These are phyloP conservation scores for Pythium sp. DNA, from an alignment of 352 stramenopile genomes.

Conservation along the genomic window DNA sequence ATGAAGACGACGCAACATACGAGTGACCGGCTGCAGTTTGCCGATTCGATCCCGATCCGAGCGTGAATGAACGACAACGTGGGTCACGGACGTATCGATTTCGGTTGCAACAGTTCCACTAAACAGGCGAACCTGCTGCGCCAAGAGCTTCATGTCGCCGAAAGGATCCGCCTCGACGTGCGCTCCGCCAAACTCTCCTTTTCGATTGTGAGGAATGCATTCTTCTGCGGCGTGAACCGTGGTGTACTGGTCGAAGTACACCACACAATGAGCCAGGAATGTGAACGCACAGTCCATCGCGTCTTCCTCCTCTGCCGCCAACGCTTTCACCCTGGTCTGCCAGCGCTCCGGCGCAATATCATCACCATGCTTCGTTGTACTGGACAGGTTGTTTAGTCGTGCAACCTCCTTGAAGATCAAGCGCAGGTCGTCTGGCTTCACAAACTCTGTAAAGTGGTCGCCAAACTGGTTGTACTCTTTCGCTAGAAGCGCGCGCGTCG, in stretches of 20 bases:
- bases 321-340: constrained; percentile 38
- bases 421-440: constrained; percentile 44
- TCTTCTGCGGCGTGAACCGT: constrained; percentile 13
- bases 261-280: constrained; percentile 72
- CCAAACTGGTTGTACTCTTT: constrained; percentile 74
- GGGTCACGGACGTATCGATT: constrained; percentile 54
- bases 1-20: constrained; percentile 38
- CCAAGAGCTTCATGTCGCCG: constrained; percentile 44
- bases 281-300: constrained; percentile 65
- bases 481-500: constrained; percentile 44
- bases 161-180: constrained; percentile 23
- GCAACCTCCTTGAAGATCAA: constrained; percentile 47
- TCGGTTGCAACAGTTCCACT: constrained; percentile 35
- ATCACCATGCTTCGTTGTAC: not conserved
- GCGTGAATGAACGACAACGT: constrained; percentile 45
- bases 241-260: constrained; percentile 53
- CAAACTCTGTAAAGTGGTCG: constrained; percentile 69
- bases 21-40: constrained; percentile 42
- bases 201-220: not conserved
- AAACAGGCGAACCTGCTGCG: constrained; percentile 60
- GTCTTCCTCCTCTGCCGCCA: constrained; percentile 61
- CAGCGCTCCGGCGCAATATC: constrained; percentile 27
- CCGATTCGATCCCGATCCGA: constrained; percentile 29
- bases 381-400: not conserved
- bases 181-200: not conserved